A percentile compares a stretch with the other conserved stretches of the same genome.
Conservation (phyloP, 2,329 filamentous ascomycete genomes). For the Colletotrichum filicis region DNA sequence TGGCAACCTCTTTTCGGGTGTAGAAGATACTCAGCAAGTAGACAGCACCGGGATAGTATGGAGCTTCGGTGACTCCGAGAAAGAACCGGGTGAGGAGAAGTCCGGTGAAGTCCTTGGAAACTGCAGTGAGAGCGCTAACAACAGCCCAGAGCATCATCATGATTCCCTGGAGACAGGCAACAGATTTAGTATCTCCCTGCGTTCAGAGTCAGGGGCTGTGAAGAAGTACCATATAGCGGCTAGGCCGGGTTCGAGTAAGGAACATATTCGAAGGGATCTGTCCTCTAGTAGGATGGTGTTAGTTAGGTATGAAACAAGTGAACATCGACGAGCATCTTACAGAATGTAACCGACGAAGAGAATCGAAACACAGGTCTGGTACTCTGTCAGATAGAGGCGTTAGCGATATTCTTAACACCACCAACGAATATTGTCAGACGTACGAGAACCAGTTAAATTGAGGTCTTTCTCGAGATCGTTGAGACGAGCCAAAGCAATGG, state of each 20-base stretch:
- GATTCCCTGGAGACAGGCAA: constrained; percentile 5
- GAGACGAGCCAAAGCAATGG: constrained; percentile 37
- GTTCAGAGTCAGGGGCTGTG: fast-evolving
- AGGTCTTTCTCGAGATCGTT: constrained; percentile 39
- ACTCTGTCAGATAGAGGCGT: constrained; percentile 35
- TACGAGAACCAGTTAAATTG: constrained; percentile 34
- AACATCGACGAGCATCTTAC: background rate
- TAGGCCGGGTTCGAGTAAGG: constrained; percentile 33
- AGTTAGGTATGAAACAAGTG: background rate
- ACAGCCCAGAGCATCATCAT: constrained; percentile 38
- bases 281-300: constrained; percentile 1
- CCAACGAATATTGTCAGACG: background rate
- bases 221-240: constrained; percentile 34
- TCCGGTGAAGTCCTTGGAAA: constrained; percentile 45
- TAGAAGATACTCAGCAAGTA: constrained; percentile 73
- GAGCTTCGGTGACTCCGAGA: constrained; percentile 49
- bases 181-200: background rate
- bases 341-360: constrained; percentile 45
- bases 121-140: constrained; percentile 43
- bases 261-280: constrained; percentile 37
- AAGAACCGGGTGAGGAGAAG: constrained; percentile 49
- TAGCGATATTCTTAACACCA: background rate
- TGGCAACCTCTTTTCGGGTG: constrained; percentile 71
- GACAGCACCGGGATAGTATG: constrained; percentile 43
- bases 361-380: constrained; percentile 49